Percentiles rank a stretch among this genome's conserved stretches.
phyloP scores from a whole-genome alignment of 768 basidiomycete genomes.

The Mrakia gelida region DNA sequence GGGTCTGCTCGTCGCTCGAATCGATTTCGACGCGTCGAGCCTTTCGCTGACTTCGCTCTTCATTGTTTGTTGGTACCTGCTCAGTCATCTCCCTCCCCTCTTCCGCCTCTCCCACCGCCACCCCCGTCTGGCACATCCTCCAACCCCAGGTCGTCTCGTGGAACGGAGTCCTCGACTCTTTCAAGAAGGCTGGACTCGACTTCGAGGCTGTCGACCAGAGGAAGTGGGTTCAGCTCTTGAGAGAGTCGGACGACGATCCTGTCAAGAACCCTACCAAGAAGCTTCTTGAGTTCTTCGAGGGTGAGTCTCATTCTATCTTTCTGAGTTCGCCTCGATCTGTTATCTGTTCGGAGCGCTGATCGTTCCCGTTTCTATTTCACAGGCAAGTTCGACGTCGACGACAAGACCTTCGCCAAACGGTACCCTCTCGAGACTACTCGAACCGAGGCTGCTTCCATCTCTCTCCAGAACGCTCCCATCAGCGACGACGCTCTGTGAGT shows the following conservation, averaged over 20 bases:
- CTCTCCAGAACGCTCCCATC: not conserved
- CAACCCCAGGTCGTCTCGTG: slow-evolving; percentile 39
- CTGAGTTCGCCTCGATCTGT: not conserved
- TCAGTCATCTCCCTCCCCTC: slow-evolving; percentile 43
- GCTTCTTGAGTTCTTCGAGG: slow-evolving; percentile 43
- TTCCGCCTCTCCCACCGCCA: slow-evolving; percentile 49
- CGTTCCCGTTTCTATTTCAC: slow-evolving; percentile 44
- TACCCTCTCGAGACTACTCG: slow-evolving; percentile 16
- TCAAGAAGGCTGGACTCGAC: slow-evolving; percentile 46
- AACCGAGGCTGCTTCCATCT: slow-evolving; percentile 38
- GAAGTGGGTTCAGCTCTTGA: slow-evolving; percentile 48
- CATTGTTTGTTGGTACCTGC: too few relatives aligned
- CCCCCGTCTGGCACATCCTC: slow-evolving; percentile 31
- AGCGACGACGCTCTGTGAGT: slow-evolving; percentile 3
- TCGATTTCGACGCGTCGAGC: too few relatives aligned
- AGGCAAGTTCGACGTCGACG: slow-evolving; percentile 45
- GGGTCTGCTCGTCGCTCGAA: too few relatives aligned
- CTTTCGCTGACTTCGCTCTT: too few relatives aligned
- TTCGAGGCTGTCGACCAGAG: slow-evolving; percentile 47
- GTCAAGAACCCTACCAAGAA: slow-evolving; percentile 50
- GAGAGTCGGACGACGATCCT: slow-evolving; percentile 46
- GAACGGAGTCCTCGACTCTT: slow-evolving; percentile 47
- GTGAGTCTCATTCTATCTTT: not conserved
- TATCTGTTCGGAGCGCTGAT: not conserved
- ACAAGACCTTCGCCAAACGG: slow-evolving; percentile 21